Evolutionary conservation across 257 asterid species (phyloP), one percentile per base, ranked within the genome.

Genomic region (Ehretia macrophylla): DNA sequence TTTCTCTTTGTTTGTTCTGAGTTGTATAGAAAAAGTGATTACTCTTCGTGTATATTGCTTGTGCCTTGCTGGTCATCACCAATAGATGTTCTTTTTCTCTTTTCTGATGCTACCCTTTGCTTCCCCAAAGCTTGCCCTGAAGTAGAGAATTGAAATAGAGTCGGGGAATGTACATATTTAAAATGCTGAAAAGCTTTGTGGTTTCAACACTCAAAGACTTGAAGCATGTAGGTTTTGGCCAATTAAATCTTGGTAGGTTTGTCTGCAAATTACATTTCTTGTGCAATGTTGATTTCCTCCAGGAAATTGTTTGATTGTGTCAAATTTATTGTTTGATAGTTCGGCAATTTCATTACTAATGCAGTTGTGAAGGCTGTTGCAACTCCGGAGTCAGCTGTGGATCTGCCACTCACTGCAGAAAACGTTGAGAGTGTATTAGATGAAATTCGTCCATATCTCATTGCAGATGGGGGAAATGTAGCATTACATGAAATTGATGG

Each of bases 401-500:
- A 75, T 68, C 68, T 90, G 72, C 96, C 97, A 3, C 88, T 90
- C 59, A 92, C 97, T 17, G 94, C 83, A 27, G 96, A 86, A 56
- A 93, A 93, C 72, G 87, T 89, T 11, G 99, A 93, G 86, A 75
- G 61, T 12, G 97, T 89, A 64, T 67, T 93, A 78, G 99, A 93
- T 76, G 97, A 93, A 63, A 61, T 93, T 62, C 79, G 99, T 58
- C 99, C 99, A 8, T 93, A 93, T 72, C 85, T 89, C 55, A 89
- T 93, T 58, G 75, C 97, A 42, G 99, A 93, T 70, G 99, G 99
- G 68, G 99, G 99, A 46, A 93, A 93, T 63, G 99, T 93, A 60
- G 96, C 85, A 14, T 69, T 93, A 68, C 96, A 93, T 46, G 94
- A 93, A 71, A 93, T 93, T 59, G 99, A 89, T 66, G 97, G 99